Conservation (phyloP, 2,329 filamentous ascomycete species). For the Aspergillus ustus region DNA sequence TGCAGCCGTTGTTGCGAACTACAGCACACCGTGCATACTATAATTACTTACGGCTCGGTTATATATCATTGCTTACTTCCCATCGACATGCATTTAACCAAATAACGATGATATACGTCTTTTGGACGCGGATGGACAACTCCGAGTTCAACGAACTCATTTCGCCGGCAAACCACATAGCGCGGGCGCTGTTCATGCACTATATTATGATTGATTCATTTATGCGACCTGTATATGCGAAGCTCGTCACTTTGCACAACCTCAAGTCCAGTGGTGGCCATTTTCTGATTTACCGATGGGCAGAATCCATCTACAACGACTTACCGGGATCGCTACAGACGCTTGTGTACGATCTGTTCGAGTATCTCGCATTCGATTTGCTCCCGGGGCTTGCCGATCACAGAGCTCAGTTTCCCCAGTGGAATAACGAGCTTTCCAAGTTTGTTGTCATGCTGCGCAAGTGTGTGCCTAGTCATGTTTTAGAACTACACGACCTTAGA, state of each 20-base stretch:
- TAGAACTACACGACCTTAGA: background rate
- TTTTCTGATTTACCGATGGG: conserved; percentile 44
- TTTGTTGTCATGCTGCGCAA: background rate
- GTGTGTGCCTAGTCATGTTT: background rate
- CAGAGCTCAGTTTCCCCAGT: background rate
- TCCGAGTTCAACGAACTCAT: conserved; percentile 51
- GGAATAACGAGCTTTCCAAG: background rate
- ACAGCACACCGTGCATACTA: conserved; percentile 34
- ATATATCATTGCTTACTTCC: background rate
- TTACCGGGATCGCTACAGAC: conserved; percentile 36
- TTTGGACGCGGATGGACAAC: conserved; percentile 38
- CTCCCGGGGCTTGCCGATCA: background rate
- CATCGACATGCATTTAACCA: conserved; percentile 1
- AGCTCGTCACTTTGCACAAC: background rate
- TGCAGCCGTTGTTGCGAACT: conserved; percentile 34
- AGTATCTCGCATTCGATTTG: conserved; percentile 8
- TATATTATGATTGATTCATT: conserved; percentile 53
- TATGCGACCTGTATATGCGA: conserved; percentile 35
- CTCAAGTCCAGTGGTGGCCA: background rate
- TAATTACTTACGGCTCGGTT: conserved; percentile 19
- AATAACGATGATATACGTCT: background rate
- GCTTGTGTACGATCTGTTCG: conserved; percentile 40
- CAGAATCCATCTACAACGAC: conserved; percentile 39
- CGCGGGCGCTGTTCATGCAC: conserved; percentile 52
- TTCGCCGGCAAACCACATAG: conserved; percentile 45